These are phyloP conservation scores for Elsinoe arachidis DNA, from an alignment of 2,329 filamentous ascomycete species.

Conservation along the genomic window DNA sequence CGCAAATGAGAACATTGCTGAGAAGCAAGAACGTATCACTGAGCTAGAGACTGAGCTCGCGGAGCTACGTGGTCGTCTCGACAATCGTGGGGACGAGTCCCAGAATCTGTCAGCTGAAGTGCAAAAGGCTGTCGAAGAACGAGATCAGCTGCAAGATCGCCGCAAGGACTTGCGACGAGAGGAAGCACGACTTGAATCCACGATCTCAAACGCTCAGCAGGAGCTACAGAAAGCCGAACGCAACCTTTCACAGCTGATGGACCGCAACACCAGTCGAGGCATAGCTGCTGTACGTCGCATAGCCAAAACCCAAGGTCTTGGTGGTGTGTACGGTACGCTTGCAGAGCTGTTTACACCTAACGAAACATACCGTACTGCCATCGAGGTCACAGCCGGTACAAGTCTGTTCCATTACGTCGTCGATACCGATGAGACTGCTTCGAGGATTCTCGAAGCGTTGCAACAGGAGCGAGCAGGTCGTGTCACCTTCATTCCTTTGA, in stretches of 20 bases:
- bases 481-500: constrained; percentile 90
- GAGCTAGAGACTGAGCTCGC: constrained; percentile 65
- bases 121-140: constrained; percentile 65
- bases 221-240: constrained; percentile 72
- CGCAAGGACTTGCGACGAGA: constrained; percentile 81
- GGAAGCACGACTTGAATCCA: constrained; percentile 74
- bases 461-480: constrained; percentile 73
- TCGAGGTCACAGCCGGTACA: constrained; percentile 85
- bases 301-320: constrained; percentile 67
- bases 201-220: constrained; percentile 64
- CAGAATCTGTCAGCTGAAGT: constrained; percentile 65
- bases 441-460: constrained; percentile 68
- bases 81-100: constrained; percentile 69
- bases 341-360: constrained; percentile 85
- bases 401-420: constrained; percentile 96
- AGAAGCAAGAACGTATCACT: constrained; percentile 62
- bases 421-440: constrained; percentile 81
- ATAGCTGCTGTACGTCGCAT: constrained; percentile 78
- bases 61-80: constrained; percentile 60
- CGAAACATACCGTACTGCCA: constrained; percentile 76
- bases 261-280: constrained; percentile 76
- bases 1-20: constrained; percentile 70
- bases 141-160: constrained; percentile 75
- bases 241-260: constrained; percentile 75
- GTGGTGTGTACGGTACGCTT: constrained; percentile 83